A percentile compares a stretch with the other conserved stretches of the same genome.
Evolutionary conservation across 2,329 filamentous ascomycete species (phyloP).

Genomic region (Cytospora piceicola): DNA sequence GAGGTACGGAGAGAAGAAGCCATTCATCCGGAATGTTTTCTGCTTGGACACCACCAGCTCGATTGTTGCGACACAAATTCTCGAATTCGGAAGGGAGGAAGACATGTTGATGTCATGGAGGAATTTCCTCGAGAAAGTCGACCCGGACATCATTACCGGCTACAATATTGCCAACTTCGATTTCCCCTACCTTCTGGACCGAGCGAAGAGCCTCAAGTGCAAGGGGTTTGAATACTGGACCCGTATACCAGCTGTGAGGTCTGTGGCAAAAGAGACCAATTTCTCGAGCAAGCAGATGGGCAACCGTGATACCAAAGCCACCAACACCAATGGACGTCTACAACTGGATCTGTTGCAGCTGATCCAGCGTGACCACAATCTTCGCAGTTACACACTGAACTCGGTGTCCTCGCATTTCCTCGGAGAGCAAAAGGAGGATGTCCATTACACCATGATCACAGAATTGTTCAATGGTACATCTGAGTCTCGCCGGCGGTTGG

Average conservation of each 20-base stretch:
- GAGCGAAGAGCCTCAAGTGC: constrained; percentile 83
- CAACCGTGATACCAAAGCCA: constrained; percentile 89
- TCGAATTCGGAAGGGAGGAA: constrained; percentile 79
- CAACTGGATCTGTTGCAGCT: constrained; percentile 95
- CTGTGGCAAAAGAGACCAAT: constrained; percentile 76
- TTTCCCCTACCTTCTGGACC: constrained; percentile 91
- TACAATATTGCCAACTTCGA: constrained; percentile 99
- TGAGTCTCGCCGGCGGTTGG: constrained; percentile 86
- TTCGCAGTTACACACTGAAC: constrained; percentile 96
- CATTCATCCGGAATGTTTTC: constrained; percentile 95
- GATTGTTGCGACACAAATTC: constrained; percentile 92
- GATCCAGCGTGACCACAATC: constrained; percentile 90
- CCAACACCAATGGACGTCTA: constrained; percentile 91
- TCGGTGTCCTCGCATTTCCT: constrained; percentile 94
- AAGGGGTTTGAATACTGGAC: constrained; percentile 85
- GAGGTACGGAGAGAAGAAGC: constrained; percentile 90
- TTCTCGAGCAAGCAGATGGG: constrained; percentile 99
- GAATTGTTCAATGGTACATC: constrained; percentile 96
- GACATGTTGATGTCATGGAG: constrained; percentile 94
- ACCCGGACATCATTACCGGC: constrained; percentile 96
- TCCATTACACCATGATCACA: constrained; percentile 99
- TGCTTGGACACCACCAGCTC: constrained; percentile 89
- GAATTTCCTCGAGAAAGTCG: constrained; percentile 84
- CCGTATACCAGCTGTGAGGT: constrained; percentile 71
- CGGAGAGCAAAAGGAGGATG: constrained; percentile 97